Evolutionary conservation across 2,329 filamentous ascomycete species (phyloP).

Genomic region (Clonostachys chloroleuca): DNA sequence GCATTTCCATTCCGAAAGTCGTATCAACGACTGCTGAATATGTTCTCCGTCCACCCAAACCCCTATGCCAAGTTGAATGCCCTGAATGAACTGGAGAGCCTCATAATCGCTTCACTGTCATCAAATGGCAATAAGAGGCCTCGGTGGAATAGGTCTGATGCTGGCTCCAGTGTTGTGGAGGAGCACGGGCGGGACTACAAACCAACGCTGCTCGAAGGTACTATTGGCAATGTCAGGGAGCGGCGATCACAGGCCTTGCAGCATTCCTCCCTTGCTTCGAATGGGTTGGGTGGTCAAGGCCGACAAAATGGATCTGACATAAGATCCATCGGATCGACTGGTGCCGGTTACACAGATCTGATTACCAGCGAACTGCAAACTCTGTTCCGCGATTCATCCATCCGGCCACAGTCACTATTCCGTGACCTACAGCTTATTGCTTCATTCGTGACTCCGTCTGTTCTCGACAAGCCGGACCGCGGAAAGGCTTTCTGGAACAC

Average conservation of each 20-base stretch:
- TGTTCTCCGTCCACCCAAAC: constrained; percentile 86
- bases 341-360: constrained; percentile 53
- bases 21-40: constrained; percentile 74
- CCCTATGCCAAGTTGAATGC: constrained; percentile 82
- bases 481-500: constrained; percentile 88
- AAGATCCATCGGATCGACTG: constrained; percentile 42
- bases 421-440: constrained; percentile 75
- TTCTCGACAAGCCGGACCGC: constrained; percentile 57
- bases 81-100: constrained; percentile 74
- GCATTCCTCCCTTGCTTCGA: constrained; percentile 14
- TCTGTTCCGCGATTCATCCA: constrained; percentile 61
- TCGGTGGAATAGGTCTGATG: constrained; percentile 28
- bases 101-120: constrained; percentile 70
- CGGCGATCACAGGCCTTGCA: constrained; percentile 51
- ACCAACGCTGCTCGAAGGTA: constrained; percentile 54
- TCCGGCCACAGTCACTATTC: constrained; percentile 77
- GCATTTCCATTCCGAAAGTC: constrained; percentile 79
- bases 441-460: constrained; percentile 55
- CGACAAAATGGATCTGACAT: constrained; percentile 40
- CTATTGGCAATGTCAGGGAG: constrained; percentile 67
- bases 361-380: constrained; percentile 64
- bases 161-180: constrained; percentile 22
- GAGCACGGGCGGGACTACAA: constrained; percentile 26
- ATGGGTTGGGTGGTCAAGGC: background rate
- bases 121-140: constrained; percentile 24